phyloP scores from a whole-genome alignment of 805 yeast species.

The Saccharomycopsis lassenensis region DNA sequence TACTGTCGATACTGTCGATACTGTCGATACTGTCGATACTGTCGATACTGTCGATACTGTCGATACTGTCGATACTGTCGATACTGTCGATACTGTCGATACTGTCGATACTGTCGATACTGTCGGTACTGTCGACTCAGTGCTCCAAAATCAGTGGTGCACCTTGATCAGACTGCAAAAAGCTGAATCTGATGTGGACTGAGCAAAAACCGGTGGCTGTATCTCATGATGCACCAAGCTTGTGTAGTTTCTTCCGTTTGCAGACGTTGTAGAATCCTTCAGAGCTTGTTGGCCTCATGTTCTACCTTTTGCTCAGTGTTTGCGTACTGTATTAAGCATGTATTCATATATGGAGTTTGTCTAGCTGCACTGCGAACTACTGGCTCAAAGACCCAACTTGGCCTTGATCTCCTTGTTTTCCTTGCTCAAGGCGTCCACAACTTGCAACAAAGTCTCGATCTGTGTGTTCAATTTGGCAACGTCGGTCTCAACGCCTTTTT shows the following conservation, averaged over 20 bases:
- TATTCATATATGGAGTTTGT: no score
- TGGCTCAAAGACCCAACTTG: no score
- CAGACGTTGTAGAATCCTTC: neutral
- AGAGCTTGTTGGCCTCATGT: neutral
- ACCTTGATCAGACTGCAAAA: no score
- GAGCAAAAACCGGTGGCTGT: no score
- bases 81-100: slow-evolving; percentile 1
- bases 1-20: slow-evolving; percentile 1
- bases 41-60: slow-evolving; percentile 1
- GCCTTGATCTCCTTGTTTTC: slow-evolving; percentile 5
- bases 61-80: slow-evolving; percentile 1
- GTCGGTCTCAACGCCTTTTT: slow-evolving; percentile 5
- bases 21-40: slow-evolving; percentile 1
- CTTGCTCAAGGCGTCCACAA: slow-evolving; percentile 1
- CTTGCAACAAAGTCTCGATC: slow-evolving; percentile 1
- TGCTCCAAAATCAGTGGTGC: no score
- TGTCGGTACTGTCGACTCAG: slow-evolving; percentile 1
- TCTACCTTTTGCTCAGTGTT: neutral
- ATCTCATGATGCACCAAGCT: no score
- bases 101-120: slow-evolving; percentile 1
- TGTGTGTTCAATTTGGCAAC: slow-evolving; percentile 5
- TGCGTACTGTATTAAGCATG: no score
- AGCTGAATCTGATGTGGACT: no score
- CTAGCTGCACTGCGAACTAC: no score
- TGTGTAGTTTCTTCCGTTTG: no score